A percentile compares a stretch with the other conserved stretches of the same genome.
Evolutionary conservation across 2,329 filamentous ascomycete species (phyloP).

Genomic region (Diplodia sapinea): DNA sequence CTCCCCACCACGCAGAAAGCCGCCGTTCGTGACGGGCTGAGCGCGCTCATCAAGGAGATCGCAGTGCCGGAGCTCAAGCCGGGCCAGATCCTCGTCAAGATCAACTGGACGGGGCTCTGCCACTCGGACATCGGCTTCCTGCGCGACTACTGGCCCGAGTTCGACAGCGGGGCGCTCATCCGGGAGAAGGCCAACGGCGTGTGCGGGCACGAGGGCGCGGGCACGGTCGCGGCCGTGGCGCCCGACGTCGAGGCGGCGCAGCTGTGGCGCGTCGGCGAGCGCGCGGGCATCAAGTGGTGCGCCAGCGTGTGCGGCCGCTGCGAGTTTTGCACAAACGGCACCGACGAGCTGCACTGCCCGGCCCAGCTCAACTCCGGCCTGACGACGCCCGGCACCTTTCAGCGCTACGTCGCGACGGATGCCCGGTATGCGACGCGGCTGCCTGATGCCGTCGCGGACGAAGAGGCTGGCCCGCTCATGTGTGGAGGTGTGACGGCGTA

Average conservation of each 20-base stretch:
- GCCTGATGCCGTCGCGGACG: constrained; percentile 36
- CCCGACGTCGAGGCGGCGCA: constrained; percentile 37
- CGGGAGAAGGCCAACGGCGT: neutral
- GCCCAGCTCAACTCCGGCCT: constrained; percentile 55
- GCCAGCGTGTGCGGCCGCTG: constrained; percentile 59
- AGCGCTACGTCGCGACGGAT: constrained; percentile 64
- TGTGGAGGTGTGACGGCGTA: constrained; percentile 54
- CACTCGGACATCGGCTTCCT: constrained; percentile 64
- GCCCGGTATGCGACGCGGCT: constrained; percentile 52
- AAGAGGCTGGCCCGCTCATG: constrained; percentile 48
- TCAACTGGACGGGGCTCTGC: constrained; percentile 65
- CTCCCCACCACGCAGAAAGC: constrained; percentile 46
- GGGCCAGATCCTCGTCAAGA: constrained; percentile 61
- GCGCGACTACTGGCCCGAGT: constrained; percentile 58
- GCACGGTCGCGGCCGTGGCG: constrained; percentile 61
- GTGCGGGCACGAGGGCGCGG: constrained; percentile 62
- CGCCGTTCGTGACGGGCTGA: constrained; percentile 45
- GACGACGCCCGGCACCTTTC: constrained; percentile 53
- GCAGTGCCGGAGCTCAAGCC: constrained; percentile 38
- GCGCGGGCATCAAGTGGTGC: constrained; percentile 60
- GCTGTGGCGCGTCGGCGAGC: constrained; percentile 57
- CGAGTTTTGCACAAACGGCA: constrained; percentile 57
- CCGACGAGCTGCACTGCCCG: constrained; percentile 58
- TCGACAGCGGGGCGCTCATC: constrained; percentile 41
- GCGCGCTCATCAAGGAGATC: constrained; percentile 41